Conservation (phyloP, 257 asterid genomes). For the Lavandula angustifolia region DNA sequence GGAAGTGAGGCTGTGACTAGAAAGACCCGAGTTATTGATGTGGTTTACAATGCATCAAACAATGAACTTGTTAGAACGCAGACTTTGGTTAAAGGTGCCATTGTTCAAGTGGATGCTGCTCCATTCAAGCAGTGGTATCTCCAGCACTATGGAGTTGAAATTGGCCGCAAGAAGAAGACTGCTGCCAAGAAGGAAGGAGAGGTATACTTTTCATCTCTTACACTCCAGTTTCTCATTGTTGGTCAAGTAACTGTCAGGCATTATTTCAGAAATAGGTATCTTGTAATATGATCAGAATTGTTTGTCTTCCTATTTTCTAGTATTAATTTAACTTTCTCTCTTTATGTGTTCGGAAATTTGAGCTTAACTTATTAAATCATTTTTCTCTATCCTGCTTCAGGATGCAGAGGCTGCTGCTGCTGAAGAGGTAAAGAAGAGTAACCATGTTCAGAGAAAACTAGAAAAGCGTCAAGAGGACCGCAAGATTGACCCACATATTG, state of each 20-base stretch:
- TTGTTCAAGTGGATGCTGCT: constrained; percentile 78
- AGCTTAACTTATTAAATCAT: not conserved
- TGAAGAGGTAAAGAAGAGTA: constrained; percentile 61
- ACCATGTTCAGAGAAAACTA: constrained; percentile 49
- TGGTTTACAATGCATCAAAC: constrained; percentile 72
- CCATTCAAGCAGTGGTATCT: constrained; percentile 85
- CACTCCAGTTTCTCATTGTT: too few relatives aligned
- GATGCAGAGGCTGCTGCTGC: constrained; percentile 48
- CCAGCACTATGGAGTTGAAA: constrained; percentile 82
- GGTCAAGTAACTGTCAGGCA: too few relatives aligned
- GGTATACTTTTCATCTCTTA: constrained; percentile 27
- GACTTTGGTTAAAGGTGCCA: constrained; percentile 72
- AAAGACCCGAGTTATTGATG: constrained; percentile 71
- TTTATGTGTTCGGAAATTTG: not conserved
- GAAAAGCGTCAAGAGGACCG: constrained; percentile 52
- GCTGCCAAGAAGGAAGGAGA: constrained; percentile 68
- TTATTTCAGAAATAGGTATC: too few relatives aligned
- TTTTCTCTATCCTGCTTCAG: constrained; percentile 29
- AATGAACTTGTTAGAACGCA: constrained; percentile 80
- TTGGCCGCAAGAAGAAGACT: constrained; percentile 74
- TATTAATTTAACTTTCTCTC: too few relatives aligned
- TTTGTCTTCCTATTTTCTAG: not conserved
- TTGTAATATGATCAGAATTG: not conserved
- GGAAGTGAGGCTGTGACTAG: constrained; percentile 74
- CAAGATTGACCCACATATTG: constrained; percentile 54